These are phyloP conservation scores for Pyrenophora teres DNA, from an alignment of 2,329 filamentous ascomycete genomes.

Conservation along the genomic window DNA sequence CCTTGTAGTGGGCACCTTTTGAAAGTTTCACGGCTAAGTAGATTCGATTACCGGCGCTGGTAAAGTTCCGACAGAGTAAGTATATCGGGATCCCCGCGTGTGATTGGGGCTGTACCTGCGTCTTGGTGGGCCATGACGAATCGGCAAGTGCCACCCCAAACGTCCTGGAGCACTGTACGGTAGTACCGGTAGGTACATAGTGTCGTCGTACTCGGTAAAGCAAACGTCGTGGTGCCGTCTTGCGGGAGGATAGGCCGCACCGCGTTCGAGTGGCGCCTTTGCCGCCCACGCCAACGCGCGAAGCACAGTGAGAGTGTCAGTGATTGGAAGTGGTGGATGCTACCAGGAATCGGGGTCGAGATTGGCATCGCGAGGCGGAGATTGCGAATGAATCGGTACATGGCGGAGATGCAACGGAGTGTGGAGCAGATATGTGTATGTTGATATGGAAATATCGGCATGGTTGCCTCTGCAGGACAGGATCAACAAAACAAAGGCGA, in stretches of 20 bases:
- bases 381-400: conserved; percentile 18
- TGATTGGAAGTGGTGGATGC: conserved; percentile 22
- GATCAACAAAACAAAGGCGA: conserved; percentile 1
- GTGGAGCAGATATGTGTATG: background rate
- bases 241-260: background rate
- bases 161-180: too few species aligned
- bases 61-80: conserved; percentile 10
- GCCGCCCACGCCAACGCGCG: background rate
- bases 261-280: too few species aligned
- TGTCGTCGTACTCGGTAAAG: background rate
- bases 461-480: conserved; percentile 1
- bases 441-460: background rate
- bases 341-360: conserved; percentile 7
- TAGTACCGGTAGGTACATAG: too few species aligned
- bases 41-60: conserved; percentile 10
- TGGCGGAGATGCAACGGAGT: background rate
- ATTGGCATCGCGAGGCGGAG: conserved; percentile 28
- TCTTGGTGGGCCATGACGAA: conserved; percentile 3
- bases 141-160: background rate
- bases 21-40: conserved; percentile 11
- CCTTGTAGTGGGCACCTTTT: conserved; percentile 11
- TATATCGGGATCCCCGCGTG: conserved; percentile 7
- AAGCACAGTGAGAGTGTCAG: conserved; percentile 3
- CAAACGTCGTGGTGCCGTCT: conserved; percentile 1
- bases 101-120: background rate